A percentile compares a stretch with the other conserved stretches of the same genome.
Evolutionary conservation across 768 basidiomycete genomes (phyloP).

Genomic region (Macrocybe gigantea): DNA sequence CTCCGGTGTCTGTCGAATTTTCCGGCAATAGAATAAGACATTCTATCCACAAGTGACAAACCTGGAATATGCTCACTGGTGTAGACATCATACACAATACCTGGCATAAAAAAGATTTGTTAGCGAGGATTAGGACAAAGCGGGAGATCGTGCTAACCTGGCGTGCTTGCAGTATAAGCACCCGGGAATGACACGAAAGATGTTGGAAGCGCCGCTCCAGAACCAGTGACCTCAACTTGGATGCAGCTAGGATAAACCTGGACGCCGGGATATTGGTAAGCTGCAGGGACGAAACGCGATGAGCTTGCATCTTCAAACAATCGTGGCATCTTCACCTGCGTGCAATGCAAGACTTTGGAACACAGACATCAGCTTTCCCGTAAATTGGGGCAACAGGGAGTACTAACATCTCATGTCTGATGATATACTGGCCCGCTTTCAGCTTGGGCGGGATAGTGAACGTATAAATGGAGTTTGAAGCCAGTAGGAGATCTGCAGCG

Average conservation of each 20-base stretch:
- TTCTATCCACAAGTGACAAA: slow-evolving; percentile 7
- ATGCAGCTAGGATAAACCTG: slow-evolving; percentile 43
- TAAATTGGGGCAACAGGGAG: background rate
- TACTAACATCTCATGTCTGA: slow-evolving; percentile 40
- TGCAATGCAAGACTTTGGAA: slow-evolving; percentile 32
- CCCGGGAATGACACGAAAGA: slow-evolving; percentile 46
- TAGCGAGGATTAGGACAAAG: background rate
- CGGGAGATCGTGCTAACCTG: slow-evolving; percentile 9
- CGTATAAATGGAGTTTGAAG: slow-evolving; percentile 34
- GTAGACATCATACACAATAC: slow-evolving; percentile 32
- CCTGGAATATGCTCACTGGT: slow-evolving; percentile 18
- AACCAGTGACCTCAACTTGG: slow-evolving; percentile 39
- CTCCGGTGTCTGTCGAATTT: slow-evolving; percentile 17
- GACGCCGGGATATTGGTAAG: slow-evolving; percentile 34
- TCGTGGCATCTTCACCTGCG: slow-evolving; percentile 15
- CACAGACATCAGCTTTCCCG: background rate
- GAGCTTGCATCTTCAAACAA: background rate
- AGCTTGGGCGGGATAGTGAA: slow-evolving; percentile 42
- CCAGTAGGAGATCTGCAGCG: slow-evolving; percentile 31
- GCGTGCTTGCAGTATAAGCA: slow-evolving; percentile 31
- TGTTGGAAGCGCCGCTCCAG: slow-evolving; percentile 35
- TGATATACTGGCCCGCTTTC: slow-evolving; percentile 41
- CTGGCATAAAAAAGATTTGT: slow-evolving; percentile 1
- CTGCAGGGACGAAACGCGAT: slow-evolving; percentile 10
- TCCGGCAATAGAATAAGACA: background rate